Evolutionary conservation across 139 green algal genomes (phyloP).

Genomic region (Haematococcus lacustris): DNA sequence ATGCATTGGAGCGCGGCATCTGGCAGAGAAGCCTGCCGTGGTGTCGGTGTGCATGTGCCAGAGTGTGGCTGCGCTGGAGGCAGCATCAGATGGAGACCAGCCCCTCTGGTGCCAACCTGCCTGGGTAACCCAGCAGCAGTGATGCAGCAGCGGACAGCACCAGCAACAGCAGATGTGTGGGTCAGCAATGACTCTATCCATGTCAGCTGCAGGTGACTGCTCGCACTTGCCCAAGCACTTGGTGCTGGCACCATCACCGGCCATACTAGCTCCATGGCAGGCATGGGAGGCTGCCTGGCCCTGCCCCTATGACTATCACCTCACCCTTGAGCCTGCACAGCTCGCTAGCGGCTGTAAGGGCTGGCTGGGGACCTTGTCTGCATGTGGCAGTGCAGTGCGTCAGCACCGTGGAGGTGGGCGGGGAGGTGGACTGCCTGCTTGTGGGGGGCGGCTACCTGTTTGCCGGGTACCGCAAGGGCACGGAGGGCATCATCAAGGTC

Average conservation of each 20-base stretch:
- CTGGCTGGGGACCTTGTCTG: not conserved
- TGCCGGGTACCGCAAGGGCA: slow-evolving; percentile 48
- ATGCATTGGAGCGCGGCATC: not conserved
- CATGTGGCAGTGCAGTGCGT: slow-evolving; percentile 36
- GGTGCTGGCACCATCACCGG: not conserved
- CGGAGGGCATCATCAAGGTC: slow-evolving; percentile 36
- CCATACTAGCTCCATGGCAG: not conserved
- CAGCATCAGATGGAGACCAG: too few species aligned
- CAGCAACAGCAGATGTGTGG: too few species aligned
- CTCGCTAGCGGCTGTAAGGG: not conserved
- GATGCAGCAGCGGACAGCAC: too few species aligned
- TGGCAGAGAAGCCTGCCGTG: not conserved
- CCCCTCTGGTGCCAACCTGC: too few species aligned
- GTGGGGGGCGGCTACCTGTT: slow-evolving; percentile 60
- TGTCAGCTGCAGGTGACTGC: too few species aligned
- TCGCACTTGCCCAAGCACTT: not conserved
- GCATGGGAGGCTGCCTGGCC: not conserved
- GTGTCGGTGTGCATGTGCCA: not conserved
- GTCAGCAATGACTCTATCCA: too few species aligned
- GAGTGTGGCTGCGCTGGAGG: not conserved
- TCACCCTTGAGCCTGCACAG: not conserved
- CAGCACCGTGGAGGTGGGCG: slow-evolving; percentile 53
- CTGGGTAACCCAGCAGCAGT: too few species aligned
- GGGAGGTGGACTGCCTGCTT: slow-evolving; percentile 59
- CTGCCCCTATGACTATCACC: not conserved